Base-by-base conservation (phyloP, 2,329 filamentous ascomycete genomes). In the Microcyclospora tardicrescens region DNA sequence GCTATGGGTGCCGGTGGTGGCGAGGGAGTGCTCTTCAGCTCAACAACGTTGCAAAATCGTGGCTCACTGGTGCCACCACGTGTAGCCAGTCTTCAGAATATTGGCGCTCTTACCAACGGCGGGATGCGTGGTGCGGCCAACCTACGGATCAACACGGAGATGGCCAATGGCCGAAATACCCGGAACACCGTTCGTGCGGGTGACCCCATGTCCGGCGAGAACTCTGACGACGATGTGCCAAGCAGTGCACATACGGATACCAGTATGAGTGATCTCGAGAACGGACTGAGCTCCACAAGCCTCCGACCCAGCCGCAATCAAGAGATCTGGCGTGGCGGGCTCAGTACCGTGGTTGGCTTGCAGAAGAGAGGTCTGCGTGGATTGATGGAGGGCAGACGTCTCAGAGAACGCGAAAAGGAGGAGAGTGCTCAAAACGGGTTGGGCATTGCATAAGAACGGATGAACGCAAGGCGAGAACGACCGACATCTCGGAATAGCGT, bases 1-100 rank as follows among this genome's bases (percentile, higher is more conserved):
- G 91, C 91, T 38, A 96, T 96, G 91, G 91, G 87, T 0, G 91
- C 91, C 1, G 91, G 91, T 10, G 87, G 91, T 16, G 91, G 91
- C 0, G 77, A 86, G 35, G 83, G 84, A 35, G 84, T 89, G 19
- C 79, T 81, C 38, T 84, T 76, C 52, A 53, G 64, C 71, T 29
- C 49, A 2, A 61, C 77, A 3, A 54, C 58, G 19, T 6, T n/a
- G 12, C 4, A 32, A 15, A 32, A 10, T 32, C 30, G 30, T 10
- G 5, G 14, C 12, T n/a, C 12, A n/a, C 12, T 32, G 30, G 14
- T 32, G 14, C 57, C 58, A 1, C 50, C 56, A 6, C 52, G 58
- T 27, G 53, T 52, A 24, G 77, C 77, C 50, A 77, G 76, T 41
- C 55, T 65, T 54, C 12, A 11, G n/a, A 16, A 16, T 16, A 4